Percentiles rank a stretch among this genome's conserved stretches.
These are phyloP conservation scores for Aspergillus quadricinctus DNA, from an alignment of 2,329 filamentous ascomycete species.

Conservation along the genomic window DNA sequence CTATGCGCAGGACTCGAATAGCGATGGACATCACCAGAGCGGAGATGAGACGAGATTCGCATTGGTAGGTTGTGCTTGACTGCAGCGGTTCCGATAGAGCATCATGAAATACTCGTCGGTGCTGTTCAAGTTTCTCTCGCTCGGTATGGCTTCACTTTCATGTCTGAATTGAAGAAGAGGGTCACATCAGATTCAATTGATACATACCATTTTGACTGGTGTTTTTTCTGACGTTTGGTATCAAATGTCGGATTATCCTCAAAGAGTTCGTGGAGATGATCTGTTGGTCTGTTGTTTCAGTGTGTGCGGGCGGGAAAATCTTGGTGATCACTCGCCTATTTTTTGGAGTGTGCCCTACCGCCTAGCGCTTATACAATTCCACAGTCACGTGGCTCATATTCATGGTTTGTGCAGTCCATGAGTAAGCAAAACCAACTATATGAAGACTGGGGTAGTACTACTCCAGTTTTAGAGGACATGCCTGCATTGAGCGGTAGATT, in stretches of 20 bases:
- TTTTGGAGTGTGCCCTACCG: constrained; percentile 25
- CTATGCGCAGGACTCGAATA: neutral
- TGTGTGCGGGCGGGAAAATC: constrained; percentile 14
- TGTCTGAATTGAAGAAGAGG: neutral
- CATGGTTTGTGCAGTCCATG: neutral
- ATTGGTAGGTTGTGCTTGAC: no score
- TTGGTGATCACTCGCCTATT: constrained; percentile 20
- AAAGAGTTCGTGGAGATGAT: constrained; percentile 40
- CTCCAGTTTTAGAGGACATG: neutral
- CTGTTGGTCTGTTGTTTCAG: constrained; percentile 20
- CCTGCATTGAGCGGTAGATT: neutral
- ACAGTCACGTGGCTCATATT: neutral
- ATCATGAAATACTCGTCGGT: neutral
- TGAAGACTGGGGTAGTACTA: no score
- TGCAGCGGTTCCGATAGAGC: no score
- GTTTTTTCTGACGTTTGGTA: constrained; percentile 21
- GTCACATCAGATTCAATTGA: neutral
- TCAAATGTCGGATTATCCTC: constrained; percentile 51
- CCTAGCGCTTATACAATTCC: constrained; percentile 9
- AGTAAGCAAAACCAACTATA: neutral
- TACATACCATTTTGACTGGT: constrained; percentile 44
- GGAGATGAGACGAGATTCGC: neutral
- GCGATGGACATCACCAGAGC: neutral
- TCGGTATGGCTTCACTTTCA: neutral
- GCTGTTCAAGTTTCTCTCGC: neutral